Evolutionary conservation across 2,329 filamentous ascomycete species (phyloP), one percentile per base, ranked within the genome.

Genomic region (Zymoseptoria crescenta): DNA sequence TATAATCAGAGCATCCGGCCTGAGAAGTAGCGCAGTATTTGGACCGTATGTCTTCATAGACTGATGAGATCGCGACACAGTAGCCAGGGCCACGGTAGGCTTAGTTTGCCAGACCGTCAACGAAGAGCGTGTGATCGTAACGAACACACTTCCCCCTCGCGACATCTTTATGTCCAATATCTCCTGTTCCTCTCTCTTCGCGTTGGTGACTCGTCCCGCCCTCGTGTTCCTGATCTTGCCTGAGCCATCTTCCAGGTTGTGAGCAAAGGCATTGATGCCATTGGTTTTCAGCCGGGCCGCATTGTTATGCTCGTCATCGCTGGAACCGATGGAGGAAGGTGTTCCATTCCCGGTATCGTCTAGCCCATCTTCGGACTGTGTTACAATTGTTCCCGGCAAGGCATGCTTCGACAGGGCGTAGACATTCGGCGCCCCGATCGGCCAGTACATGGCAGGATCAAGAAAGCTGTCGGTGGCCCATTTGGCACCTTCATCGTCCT

Each of bases 51-150:
- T 87, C 61, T 84, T 80, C 52, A 97, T 76, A 0, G 94, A 99
- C 41, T 85, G 81, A 55, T 83, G 77, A 54, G 94, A 97, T 64
- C 94, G 88, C 60, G 91, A 82, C 53, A 96, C 86, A 27, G 91
- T 84, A 60, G 91, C 91, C 56, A 97, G 83, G 29, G 96, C 85
- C 24, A 92, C 91, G 56, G 91, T 92, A 54, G 94, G 94, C 88
- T 96, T 74, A 57, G 90, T 93, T 77, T 99, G 94, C 94, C 94
- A 99, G 65, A 99, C 82, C n/a, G 89, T 91, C 73, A 99, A 84
- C 10, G 89, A 88, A 1, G 89, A 89, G 4, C 83, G 78, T 0
- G 93, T 96, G 70, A 96, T 90, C 52, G 91, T 91, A 55, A 89
- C 89, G 75, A 99, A 96, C 62, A 88, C 77, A 69, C 92, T 87